Evolutionary conservation across 805 yeast species (phyloP), one percentile per base, ranked within the genome.

Genomic region (Kodamaea kakaduensis): DNA sequence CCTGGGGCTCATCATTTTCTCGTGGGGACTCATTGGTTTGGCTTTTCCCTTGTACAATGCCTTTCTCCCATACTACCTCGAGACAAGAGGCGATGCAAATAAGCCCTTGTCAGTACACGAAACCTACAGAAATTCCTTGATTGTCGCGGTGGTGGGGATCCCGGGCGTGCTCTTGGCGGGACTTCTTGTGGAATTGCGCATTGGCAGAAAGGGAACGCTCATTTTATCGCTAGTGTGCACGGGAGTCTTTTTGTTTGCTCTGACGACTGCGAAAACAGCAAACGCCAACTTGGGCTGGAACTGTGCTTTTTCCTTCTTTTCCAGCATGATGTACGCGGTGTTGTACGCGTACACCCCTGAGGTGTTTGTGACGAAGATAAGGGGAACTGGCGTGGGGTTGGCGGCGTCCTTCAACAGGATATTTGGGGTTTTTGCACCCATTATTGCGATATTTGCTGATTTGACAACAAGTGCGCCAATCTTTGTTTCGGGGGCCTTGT

Each of bases 341-440:
- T 56, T 79, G 14, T 79, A 77, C 47, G 84, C 84, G 4, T 78
- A 76, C 49, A 77, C 84, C 3, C 85, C 84, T 0, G 83, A 79
- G 49, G 73, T 75, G 16, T 68, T 79, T 53, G 79, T 79, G 25
- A 49, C 68, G 1, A 56, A 52, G 34, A 54, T 61, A 24, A 47
- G 69, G 41, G 78, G 79, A 10, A 78, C 84, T 1, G 84, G 81
- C 30, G 71, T 73, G 27, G 81, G 82, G 3, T 45, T 78, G 12
- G 73, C 79, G 6, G 66, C 81, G n/a, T 75, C 76, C 5, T 62
- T 65, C 21, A 70, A 70, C 43, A 59, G 83, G 55, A 46, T 74
- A 17, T 57, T 73, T 34, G 81, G 81, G 34, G 71, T 70, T 14
- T 66, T 77, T 48, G 78, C 78, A 5, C 83, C 83, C 14, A 71